Evolutionary conservation across 179 eudicot genomes (phyloP).

Genomic region (Corrigiola litoralis): DNA sequence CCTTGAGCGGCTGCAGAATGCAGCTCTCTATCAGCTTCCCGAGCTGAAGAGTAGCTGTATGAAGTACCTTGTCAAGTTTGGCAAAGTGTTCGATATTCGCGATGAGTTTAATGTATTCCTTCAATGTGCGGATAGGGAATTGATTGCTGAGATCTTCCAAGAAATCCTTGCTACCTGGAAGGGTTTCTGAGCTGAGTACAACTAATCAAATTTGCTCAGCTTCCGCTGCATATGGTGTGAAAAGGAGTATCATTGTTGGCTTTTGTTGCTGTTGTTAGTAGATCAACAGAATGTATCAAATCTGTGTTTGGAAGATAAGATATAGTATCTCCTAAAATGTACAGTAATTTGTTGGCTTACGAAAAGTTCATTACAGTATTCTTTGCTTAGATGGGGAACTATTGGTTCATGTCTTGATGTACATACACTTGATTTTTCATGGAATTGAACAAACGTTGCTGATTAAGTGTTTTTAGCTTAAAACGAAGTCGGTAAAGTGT

Average conservation of each 20-base stretch:
- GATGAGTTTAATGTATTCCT: conserved; percentile 69
- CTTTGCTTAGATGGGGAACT: conserved; percentile 3
- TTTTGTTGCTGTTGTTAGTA: neutral
- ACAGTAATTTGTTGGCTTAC: neutral
- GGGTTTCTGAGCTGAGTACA: too few relatives aligned
- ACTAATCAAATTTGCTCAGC: too few relatives aligned
- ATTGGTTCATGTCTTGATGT: conserved; percentile 16
- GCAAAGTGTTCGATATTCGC: conserved; percentile 71
- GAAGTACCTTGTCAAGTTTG: conserved; percentile 72
- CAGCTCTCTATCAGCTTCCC: conserved; percentile 60
- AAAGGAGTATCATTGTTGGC: neutral
- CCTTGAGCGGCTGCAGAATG: conserved; percentile 74
- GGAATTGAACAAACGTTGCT: neutral
- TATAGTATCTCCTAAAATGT: too few relatives aligned
- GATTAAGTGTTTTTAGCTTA: neutral
- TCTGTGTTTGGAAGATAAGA: neutral
- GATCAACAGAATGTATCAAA: neutral
- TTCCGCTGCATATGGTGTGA: neutral
- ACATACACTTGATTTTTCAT: neutral
- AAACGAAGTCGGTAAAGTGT: neutral
- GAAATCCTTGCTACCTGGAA: conserved; percentile 83
- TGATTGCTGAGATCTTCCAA: conserved; percentile 63
- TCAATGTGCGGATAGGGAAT: conserved; percentile 66
- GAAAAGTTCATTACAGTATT: conserved; percentile 6
- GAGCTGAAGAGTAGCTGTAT: conserved; percentile 63